Base-by-base conservation (phyloP, 129 eudicot genomes). In the Oenanthe sinensis region DNA sequence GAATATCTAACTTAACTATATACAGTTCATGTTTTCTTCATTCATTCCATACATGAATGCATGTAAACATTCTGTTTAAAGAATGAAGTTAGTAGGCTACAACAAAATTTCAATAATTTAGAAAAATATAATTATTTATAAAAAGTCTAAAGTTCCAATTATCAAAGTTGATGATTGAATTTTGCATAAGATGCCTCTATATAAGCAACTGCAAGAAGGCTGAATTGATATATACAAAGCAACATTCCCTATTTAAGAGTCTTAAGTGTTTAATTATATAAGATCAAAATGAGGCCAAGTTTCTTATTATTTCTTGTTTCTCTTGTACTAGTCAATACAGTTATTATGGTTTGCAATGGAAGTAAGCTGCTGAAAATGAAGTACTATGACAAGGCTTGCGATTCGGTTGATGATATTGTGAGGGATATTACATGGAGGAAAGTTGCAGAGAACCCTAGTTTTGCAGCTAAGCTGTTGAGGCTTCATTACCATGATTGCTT, bases 401-500 rank as follows among this genome's bases (percentile, higher is more conserved):
- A 82, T 81, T 79, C 84, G 13, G 85, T 77, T 71, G 75, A 50
- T 22, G 65, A 55, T 8, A 55, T 68, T 13, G 83, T 81, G 42
- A 81, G 76, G 77, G 71, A 74, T 20, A 82, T 89, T 6, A 87
- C 87, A 58, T 82, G 93, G 93, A 83, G 17, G 13, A 82, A 75
- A 84, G 90, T 81, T 48, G 79, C 81, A 13, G 76, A 52, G 9
- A 39, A 79, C 75, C 82, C 83, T 68, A 36, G 76, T 33, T 42
- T 89, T 76, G 89, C 83, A 2, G 89, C 90, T 60, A 85, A 84
- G 83, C 80, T 89, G 44, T 75, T 85, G 42, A 74, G 93, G 80
- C 84, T 89, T 76, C 93, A 89, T 58, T 89, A 82, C 47, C 90
- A 86, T 79, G 90, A 89, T 36, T 89, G 93, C 83, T 89, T 89